Base-by-base conservation (phyloP, 176 grass and related monocot genomes). In the Puya raimondii region DNA sequence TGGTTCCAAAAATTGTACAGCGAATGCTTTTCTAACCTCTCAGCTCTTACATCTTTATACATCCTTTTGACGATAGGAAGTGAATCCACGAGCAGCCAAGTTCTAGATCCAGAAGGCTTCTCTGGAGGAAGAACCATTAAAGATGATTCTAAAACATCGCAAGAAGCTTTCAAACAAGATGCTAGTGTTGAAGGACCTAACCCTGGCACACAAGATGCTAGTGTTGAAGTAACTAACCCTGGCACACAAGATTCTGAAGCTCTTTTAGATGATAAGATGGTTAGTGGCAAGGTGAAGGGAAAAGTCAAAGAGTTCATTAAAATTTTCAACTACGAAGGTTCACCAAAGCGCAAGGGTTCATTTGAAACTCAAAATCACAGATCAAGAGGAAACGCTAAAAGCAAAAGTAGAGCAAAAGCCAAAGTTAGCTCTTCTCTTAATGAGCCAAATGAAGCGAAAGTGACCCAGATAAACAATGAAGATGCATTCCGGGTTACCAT, bases 231-330 rank as follows among this genome's bases (percentile, higher is more conserved):
- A 75, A 51, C 53, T 68, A 85, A 68, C 51, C 70, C 64, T 7
- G 73, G 51, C 2, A 20, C 29, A 23, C 77, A 77, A 82, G 80
- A 71, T 78, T 65, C 80, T 70, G 66, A 26, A 15, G 29, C 64
- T 47, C 56, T 73, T 81, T 82, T 82, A 47, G 86, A 83, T 76
- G 82, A 91, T 64, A 99, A 75, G 84, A 80, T 80, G 70, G 69
- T 72, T 70, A 75, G 77, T 72, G 83, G 75, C 64, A 93, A 81
- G 74, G 75, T 88, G 52, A 90, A 87, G 77, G 84, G 71, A 71
- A 96, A 80, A 54, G 80, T 99, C 17, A 90, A 83, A 68, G 82
- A 80, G 48, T 99, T 99, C 68, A 88, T 99, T 20, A 93, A 91
- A 88, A 70, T 87, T 75, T 93, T 99, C 74, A 93, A 76, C 53